These are phyloP conservation scores for Pseudomassariella vexata DNA, from an alignment of 2,329 filamentous ascomycete species.

Conservation along the genomic window DNA sequence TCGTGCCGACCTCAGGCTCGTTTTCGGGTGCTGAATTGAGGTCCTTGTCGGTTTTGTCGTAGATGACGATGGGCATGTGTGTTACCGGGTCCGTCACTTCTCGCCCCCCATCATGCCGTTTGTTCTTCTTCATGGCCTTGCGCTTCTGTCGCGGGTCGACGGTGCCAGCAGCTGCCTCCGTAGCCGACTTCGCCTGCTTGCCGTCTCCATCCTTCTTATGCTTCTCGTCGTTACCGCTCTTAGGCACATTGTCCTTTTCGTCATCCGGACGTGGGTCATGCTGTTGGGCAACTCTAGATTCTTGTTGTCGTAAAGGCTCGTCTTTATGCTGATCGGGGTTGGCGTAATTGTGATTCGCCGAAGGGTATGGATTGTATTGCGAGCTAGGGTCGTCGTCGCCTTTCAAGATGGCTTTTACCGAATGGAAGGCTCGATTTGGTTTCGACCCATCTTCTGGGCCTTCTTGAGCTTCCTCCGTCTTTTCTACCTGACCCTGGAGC, in stretches of 20 bases:
- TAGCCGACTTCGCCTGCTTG: constrained; percentile 23
- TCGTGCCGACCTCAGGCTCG: constrained; percentile 25
- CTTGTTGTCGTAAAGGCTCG: constrained; percentile 8
- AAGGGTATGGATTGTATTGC: constrained; percentile 29
- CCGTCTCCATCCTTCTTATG: constrained; percentile 13
- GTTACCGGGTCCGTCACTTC: constrained; percentile 70
- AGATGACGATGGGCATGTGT: constrained; percentile 61
- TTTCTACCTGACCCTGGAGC: constrained; percentile 32
- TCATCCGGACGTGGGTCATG: constrained; percentile 9
- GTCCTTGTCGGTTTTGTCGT: constrained; percentile 62
- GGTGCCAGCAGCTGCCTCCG: constrained; percentile 29
- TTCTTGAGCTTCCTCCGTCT: constrained; percentile 24
- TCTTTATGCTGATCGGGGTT: no score
- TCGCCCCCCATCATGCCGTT: constrained; percentile 40
- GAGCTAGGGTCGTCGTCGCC: constrained; percentile 22
- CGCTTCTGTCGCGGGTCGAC: constrained; percentile 40
- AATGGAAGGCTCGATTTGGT: constrained; percentile 26
- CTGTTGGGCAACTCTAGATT: constrained; percentile 10
- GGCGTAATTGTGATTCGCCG: constrained; percentile 26
- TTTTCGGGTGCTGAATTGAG: constrained; percentile 37
- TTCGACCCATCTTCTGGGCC: constrained; percentile 28
- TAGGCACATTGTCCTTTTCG: constrained; percentile 7
- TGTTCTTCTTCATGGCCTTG: constrained; percentile 40
- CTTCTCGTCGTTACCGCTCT: constrained; percentile 6
- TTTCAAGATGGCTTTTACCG: constrained; percentile 29